These are phyloP conservation scores for Alternaria panax DNA, from an alignment of 2,329 filamentous ascomycete species.

Conservation along the genomic window DNA sequence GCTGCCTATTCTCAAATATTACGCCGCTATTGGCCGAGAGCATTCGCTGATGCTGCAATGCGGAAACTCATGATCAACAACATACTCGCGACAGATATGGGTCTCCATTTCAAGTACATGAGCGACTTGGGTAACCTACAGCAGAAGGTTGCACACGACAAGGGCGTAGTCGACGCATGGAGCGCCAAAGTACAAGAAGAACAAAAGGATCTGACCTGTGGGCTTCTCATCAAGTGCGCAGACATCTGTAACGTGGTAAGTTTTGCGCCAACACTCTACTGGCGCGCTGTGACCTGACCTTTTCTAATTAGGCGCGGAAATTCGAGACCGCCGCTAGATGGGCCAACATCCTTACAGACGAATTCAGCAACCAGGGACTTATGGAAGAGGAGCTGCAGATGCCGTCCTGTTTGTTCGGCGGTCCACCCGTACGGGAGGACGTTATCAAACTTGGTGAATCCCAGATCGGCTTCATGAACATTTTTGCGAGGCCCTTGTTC, in stretches of 20 bases:
- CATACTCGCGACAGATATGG: conserved; percentile 98
- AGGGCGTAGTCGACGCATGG: conserved; percentile 73
- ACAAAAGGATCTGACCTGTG: conserved; percentile 82
- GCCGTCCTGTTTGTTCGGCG: conserved; percentile 81
- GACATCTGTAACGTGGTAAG: conserved; percentile 98
- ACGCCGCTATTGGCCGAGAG: conserved; percentile 86
- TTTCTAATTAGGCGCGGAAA: conserved; percentile 71
- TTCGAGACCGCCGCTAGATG: conserved; percentile 84
- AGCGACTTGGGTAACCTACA: conserved; percentile 82
- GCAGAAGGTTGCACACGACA: conserved; percentile 73
- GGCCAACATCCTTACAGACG: conserved; percentile 93
- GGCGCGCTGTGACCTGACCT: conserved; percentile 11
- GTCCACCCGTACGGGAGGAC: conserved; percentile 81
- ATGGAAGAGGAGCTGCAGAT: conserved; percentile 92
- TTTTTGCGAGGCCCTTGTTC: conserved; percentile 93
- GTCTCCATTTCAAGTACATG: conserved; percentile 97
- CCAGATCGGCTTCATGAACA: conserved; percentile 95
- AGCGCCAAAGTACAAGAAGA: conserved; percentile 77
- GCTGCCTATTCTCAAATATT: conserved; percentile 97
- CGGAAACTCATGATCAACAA: conserved; percentile 93
- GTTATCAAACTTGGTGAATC: conserved; percentile 81
- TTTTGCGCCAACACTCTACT: conserved; percentile 39
- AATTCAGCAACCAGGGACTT: conserved; percentile 89
- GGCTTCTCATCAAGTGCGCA: conserved; percentile 93
- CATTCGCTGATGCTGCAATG: conserved; percentile 80